Percentiles rank a stretch among this genome's conserved stretches.
phyloP scores from a whole-genome alignment of 306 rosid species.

The Cajanus cajan region DNA sequence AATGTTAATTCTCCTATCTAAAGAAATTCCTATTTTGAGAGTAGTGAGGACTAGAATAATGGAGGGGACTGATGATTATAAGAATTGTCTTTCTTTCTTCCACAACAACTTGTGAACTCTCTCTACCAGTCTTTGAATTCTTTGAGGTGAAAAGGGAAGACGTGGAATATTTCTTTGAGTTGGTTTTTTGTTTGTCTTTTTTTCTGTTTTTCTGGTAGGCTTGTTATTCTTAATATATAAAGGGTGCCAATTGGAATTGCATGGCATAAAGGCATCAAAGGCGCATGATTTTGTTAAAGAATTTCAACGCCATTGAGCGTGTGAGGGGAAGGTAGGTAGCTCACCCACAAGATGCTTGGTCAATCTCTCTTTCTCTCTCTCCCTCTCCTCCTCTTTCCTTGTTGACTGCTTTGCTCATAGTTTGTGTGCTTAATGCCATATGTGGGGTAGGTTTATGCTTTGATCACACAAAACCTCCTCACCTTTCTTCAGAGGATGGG shows the following conservation, averaged over 20 bases:
- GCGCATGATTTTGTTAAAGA: constrained; percentile 90
- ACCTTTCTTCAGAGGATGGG: constrained; percentile 5
- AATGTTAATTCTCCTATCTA: constrained; percentile 12
- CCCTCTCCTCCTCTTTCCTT: constrained; percentile 40
- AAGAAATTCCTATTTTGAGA: constrained; percentile 3
- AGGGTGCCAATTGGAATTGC: constrained; percentile 34
- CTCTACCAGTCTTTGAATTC: constrained; percentile 45
- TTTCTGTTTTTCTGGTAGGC: constrained; percentile 28
- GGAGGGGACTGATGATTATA: constrained; percentile 5
- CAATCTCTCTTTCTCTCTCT: constrained; percentile 68
- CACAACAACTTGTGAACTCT: constrained; percentile 14
- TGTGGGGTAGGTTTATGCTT: constrained; percentile 45
- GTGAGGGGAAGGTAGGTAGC: constrained; percentile 85
- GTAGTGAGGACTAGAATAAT: constrained; percentile 26
- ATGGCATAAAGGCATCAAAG: constrained; percentile 66
- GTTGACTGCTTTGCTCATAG: constrained; percentile 36
- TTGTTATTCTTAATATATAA: constrained; percentile 55
- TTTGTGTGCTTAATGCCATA: constrained; percentile 29
- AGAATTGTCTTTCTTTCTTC: constrained; percentile 31
- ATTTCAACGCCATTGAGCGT: constrained; percentile 96
- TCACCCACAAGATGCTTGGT: constrained; percentile 98
- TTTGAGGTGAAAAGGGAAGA: constrained; percentile 40
- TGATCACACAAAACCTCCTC: constrained; percentile 38
- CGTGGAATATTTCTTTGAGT: constrained; percentile 37
- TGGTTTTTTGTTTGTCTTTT: constrained; percentile 15